These are phyloP conservation scores for Lactarius trivialis DNA, from an alignment of 768 basidiomycete species.

Conservation along the genomic window DNA sequence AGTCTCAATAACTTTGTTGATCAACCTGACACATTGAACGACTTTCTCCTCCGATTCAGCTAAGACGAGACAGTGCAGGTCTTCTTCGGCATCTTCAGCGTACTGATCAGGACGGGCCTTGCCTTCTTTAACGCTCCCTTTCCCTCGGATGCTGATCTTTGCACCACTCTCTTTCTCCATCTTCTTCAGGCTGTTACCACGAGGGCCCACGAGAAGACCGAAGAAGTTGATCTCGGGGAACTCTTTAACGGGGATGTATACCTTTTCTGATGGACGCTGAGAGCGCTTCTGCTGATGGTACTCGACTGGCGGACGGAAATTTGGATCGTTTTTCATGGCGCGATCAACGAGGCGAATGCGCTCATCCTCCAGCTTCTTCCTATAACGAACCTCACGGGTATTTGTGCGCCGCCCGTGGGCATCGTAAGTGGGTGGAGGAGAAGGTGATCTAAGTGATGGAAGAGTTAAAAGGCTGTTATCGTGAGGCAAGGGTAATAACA, in stretches of 20 bases:
- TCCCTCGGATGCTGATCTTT: conserved; percentile 97
- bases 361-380: conserved; percentile 90
- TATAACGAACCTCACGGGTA: conserved; percentile 96
- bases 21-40: conserved; percentile 83
- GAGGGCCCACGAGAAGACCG: conserved; percentile 93
- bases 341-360: conserved; percentile 90
- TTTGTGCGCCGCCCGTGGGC: conserved; percentile 96
- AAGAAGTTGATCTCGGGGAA: conserved; percentile 99
- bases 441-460: conserved; percentile 61
- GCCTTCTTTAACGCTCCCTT: conserved; percentile 98
- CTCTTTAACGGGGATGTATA: conserved; percentile 99
- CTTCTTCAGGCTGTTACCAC: conserved; percentile 98
- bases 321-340: conserved; percentile 96
- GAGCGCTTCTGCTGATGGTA: conserved; percentile 93
- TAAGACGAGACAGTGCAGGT: conserved; percentile 94
- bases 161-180: conserved; percentile 99
- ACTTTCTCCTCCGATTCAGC: conserved; percentile 93
- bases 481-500: conserved; percentile 17
- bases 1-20: conserved; percentile 97
- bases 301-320: conserved; percentile 95
- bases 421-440: conserved; percentile 96
- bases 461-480: not conserved
- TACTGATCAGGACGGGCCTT: conserved; percentile 93
- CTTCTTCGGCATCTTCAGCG: conserved; percentile 96
- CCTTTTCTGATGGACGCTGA: conserved; percentile 92